Conservation (phyloP, 257 asterid species). For the Nicotiana paniculata region DNA sequence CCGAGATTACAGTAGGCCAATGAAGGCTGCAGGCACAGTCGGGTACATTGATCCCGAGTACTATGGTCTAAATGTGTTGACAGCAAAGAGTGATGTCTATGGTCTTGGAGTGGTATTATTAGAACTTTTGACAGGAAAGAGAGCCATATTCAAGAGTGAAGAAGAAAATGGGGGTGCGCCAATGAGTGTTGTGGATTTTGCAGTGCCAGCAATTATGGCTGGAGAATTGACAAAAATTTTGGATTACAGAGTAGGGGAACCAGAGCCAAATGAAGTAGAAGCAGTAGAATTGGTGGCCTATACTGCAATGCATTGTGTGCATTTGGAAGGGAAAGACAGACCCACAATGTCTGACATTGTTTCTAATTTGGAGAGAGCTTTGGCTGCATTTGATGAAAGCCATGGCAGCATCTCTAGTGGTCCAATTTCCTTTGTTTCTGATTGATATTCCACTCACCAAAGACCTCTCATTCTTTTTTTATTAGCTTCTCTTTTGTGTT, state of each 20-base stretch:
- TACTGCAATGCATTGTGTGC: slow-evolving; percentile 82
- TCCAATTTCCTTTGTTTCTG: slow-evolving; percentile 55
- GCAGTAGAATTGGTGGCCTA: slow-evolving; percentile 81
- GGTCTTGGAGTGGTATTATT: slow-evolving; percentile 73
- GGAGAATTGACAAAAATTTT: slow-evolving; percentile 47
- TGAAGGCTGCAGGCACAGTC: slow-evolving; percentile 69
- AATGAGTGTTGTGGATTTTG: slow-evolving; percentile 60
- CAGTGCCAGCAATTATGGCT: slow-evolving; percentile 55
- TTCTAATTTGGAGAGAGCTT: slow-evolving; percentile 73
- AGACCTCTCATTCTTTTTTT: not conserved
- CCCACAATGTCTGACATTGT: slow-evolving; percentile 72
- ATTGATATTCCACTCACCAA: slow-evolving; percentile 24
- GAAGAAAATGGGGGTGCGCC: slow-evolving; percentile 43
- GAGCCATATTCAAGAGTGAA: slow-evolving; percentile 56
- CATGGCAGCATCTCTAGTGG: slow-evolving; percentile 76
- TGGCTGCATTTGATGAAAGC: slow-evolving; percentile 62
- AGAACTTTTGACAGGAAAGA: slow-evolving; percentile 66
- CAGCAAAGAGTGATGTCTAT: slow-evolving; percentile 82
- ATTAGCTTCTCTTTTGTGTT: not conserved
- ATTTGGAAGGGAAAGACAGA: slow-evolving; percentile 79
- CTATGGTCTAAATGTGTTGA: slow-evolving; percentile 61
- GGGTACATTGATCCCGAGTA: slow-evolving; percentile 87
- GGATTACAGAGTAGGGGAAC: slow-evolving; percentile 52
- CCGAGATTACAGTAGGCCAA: slow-evolving; percentile 31
- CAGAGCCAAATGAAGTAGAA: slow-evolving; percentile 55